A percentile compares a stretch with the other conserved stretches of the same genome.
These are phyloP conservation scores for Lachnellula occidentalis DNA, from an alignment of 2,329 filamentous ascomycete genomes.

Conservation along the genomic window DNA sequence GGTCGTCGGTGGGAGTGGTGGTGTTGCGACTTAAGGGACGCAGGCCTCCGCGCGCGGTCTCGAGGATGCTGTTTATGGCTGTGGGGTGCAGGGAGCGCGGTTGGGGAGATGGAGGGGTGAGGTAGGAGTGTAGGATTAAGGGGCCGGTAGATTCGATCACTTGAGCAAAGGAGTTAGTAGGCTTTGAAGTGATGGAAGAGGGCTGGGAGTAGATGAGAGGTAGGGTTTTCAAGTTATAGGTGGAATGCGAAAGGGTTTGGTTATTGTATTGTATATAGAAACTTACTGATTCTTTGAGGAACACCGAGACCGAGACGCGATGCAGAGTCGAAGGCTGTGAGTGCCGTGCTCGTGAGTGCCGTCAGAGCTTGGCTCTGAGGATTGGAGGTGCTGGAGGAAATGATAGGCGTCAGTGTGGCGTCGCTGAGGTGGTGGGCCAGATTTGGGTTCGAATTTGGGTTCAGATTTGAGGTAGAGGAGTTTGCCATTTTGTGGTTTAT, in stretches of 20 bases:
- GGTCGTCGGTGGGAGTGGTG: background rate
- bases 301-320: constrained; percentile 47
- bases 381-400: constrained; percentile 35
- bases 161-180: no score
- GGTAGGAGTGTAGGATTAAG: constrained; percentile 39
- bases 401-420: constrained; percentile 50
- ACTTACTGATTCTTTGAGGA: constrained; percentile 45
- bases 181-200: no score
- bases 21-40: constrained; percentile 21
- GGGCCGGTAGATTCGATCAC: constrained; percentile 45
- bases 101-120: constrained; percentile 32
- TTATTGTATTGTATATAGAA: no score
- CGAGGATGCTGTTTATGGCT: constrained; percentile 11
- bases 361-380: constrained; percentile 43
- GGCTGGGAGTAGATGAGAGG: no score
- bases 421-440: constrained; percentile 43
- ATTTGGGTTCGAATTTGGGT: constrained; percentile 2
- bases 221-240: background rate
- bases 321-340: constrained; percentile 48
- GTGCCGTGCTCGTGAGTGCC: constrained; percentile 46
- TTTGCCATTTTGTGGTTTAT: background rate
- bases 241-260: background rate
- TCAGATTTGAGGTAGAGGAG: background rate
- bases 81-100: background rate
- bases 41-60: constrained; percentile 21